Conservation (phyloP, 768 basidiomycete species). For the Nidularia sp. region DNA sequence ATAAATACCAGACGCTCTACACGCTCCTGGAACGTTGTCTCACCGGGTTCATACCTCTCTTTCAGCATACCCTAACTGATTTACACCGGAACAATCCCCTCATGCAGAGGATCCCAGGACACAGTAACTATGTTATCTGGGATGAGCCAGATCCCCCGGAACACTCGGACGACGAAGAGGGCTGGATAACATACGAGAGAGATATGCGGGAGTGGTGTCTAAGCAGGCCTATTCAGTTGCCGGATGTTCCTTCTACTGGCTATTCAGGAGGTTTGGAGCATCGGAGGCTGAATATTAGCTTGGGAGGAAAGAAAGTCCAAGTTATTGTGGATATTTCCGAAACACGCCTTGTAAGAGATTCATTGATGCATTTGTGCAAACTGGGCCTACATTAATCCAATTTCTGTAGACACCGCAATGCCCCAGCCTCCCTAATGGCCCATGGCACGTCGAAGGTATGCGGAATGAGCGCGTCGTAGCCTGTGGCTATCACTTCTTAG, state of each 20-base stretch:
- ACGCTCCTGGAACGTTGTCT: conserved; percentile 26
- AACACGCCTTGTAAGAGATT: conserved; percentile 32
- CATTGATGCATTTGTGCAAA: not conserved
- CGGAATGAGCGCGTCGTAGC: conserved; percentile 47
- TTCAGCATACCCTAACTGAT: conserved; percentile 50
- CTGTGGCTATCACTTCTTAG: conserved; percentile 35
- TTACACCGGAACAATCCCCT: conserved; percentile 45
- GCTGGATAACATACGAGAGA: conserved; percentile 36
- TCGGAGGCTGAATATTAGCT: conserved; percentile 29
- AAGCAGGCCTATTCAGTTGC: conserved; percentile 37
- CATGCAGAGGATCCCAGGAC: conserved; percentile 34
- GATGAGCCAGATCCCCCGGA: conserved; percentile 47
- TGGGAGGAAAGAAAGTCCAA: conserved; percentile 35
- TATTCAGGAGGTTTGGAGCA: conserved; percentile 44
- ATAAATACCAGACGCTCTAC: conserved; percentile 21
- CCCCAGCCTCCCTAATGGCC: conserved; percentile 24
- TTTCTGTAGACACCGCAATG: conserved; percentile 20
- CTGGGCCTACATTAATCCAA: not conserved
- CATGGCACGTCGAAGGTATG: conserved; percentile 54
- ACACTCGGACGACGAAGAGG: conserved; percentile 44
- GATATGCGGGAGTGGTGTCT: conserved; percentile 39
- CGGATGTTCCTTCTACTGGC: conserved; percentile 36
- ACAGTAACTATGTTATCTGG: conserved; percentile 37
- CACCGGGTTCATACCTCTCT: conserved; percentile 36
- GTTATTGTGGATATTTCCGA: conserved; percentile 38